Percentiles rank a stretch among this genome's conserved stretches.
Evolutionary conservation across 371 early-diverging fungal genomes (phyloP).

Genomic region (Lichtheimia ornata): DNA sequence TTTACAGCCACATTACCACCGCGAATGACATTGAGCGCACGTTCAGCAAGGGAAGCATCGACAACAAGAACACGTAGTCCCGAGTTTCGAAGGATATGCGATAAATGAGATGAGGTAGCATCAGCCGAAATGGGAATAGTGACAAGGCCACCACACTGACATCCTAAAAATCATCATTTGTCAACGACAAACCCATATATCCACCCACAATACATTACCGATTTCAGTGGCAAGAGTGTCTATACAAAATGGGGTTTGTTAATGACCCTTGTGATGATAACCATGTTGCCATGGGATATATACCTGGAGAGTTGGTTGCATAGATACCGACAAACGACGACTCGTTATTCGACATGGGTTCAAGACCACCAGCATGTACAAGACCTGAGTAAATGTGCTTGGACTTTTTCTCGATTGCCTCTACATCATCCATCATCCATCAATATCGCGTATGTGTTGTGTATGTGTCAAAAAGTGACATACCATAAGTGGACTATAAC

Average conservation of each 20-base stretch:
- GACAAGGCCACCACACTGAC: constrained; percentile 38
- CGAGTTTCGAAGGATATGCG: constrained; percentile 30
- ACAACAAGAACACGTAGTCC: constrained; percentile 32
- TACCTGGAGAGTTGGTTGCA: constrained; percentile 51
- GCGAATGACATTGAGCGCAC: constrained; percentile 20
- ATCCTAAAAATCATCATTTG: constrained; percentile 25
- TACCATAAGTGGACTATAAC: constrained; percentile 30
- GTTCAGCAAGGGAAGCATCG: constrained; percentile 19
- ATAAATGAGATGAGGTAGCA: constrained; percentile 28
- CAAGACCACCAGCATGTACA: constrained; percentile 30
- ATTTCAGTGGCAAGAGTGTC: constrained; percentile 39
- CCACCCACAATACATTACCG: constrained; percentile 26
- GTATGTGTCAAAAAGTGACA: background rate
- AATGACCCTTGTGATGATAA: background rate
- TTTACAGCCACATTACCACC: constrained; percentile 21
- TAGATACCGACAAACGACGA: constrained; percentile 56
- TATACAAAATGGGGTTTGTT: constrained; percentile 2
- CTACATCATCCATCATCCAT: constrained; percentile 11
- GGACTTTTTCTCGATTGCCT: constrained; percentile 20
- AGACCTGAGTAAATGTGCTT: constrained; percentile 28
- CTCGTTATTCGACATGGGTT: constrained; percentile 44
- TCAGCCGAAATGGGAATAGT: constrained; percentile 45
- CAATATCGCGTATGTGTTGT: background rate
- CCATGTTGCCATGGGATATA: background rate
- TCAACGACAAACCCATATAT: background rate